Conservation (phyloP, 2,329 filamentous ascomycete species). For the Gliomastix tumulicola region DNA sequence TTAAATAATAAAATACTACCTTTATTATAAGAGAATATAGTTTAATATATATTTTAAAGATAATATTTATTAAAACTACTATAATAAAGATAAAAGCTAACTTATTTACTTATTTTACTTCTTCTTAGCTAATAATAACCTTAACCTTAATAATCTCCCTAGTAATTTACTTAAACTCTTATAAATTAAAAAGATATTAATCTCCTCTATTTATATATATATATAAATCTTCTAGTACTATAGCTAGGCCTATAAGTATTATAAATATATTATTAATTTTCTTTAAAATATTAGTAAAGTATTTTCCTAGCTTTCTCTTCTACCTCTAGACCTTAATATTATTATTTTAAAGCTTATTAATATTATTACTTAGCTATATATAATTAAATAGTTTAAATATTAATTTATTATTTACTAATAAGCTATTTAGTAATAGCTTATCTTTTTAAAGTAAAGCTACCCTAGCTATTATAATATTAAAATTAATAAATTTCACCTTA, state of each 20-base stretch:
- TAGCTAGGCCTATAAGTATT: background rate
- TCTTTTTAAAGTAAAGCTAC: background rate
- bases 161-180: background rate
- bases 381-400: too few species aligned
- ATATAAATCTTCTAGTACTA: background rate
- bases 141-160: too few species aligned
- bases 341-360: background rate
- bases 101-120: background rate
- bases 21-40: background rate
- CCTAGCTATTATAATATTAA: background rate
- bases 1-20: background rate
- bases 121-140: background rate
- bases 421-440: background rate
- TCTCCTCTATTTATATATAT: too few species aligned
- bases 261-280: background rate
- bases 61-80: background rate
- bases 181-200: too few species aligned
- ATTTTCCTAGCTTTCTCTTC: background rate
- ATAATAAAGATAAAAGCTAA: background rate
- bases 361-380: background rate
- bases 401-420: too few species aligned
- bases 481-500: background rate
- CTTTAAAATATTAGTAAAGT: constrained; percentile 1
- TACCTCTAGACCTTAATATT: background rate
- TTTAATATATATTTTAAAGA: background rate